Evolutionary conservation across 1,139 yeast species (phyloP).

Genomic region (Debaryomyces udenii): DNA sequence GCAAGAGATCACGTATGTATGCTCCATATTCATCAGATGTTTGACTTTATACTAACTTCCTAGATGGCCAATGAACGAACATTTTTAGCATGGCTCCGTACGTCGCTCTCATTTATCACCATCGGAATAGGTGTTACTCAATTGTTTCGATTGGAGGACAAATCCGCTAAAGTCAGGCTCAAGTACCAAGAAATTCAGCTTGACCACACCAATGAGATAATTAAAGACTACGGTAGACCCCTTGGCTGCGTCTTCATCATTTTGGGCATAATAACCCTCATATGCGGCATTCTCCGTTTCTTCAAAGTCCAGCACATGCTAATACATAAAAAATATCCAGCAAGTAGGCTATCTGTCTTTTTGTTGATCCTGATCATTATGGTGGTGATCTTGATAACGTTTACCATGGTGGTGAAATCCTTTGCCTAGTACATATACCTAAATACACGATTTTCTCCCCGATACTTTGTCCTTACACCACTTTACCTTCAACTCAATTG

Average conservation of each 20-base stretch:
- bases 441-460: background rate
- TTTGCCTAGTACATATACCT: background rate
- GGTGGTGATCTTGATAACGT: conserved; percentile 27
- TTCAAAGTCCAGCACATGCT: conserved; percentile 38
- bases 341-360: conserved; percentile 29
- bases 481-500: too few species aligned
- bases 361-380: conserved; percentile 24
- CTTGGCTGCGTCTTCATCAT: conserved; percentile 39
- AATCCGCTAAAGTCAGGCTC: conserved; percentile 23
- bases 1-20: conserved; percentile 47
- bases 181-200: conserved; percentile 16
- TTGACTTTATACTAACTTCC: conserved; percentile 10
- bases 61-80: conserved; percentile 76
- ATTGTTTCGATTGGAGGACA: conserved; percentile 37
- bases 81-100: conserved; percentile 74
- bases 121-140: conserved; percentile 49
- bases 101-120: conserved; percentile 49
- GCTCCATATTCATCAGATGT: background rate
- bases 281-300: conserved; percentile 37
- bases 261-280: conserved; percentile 38
- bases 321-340: conserved; percentile 32
- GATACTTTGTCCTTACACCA: too few species aligned
- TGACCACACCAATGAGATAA: conserved; percentile 12
- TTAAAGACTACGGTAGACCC: conserved; percentile 36
- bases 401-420: conserved; percentile 24